Conservation (phyloP, 139 green algal genomes). For the Closterium sp. region DNA sequence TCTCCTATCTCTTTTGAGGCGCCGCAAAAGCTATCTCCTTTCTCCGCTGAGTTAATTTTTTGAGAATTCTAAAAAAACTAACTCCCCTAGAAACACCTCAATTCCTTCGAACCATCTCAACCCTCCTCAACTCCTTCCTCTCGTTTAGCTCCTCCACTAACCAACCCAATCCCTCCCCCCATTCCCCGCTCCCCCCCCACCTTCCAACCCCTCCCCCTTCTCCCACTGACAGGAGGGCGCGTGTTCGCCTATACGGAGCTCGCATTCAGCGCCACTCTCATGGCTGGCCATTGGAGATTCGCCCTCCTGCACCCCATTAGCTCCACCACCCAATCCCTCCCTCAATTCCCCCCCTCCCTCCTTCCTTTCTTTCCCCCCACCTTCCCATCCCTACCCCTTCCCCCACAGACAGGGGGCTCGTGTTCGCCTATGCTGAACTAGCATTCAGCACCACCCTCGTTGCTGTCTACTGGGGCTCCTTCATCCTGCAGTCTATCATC, state of each 20-base stretch:
- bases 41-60: too few relatives aligned
- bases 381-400: not conserved
- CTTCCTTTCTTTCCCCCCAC: not conserved
- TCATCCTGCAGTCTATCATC: too few relatives aligned
- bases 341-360: not conserved
- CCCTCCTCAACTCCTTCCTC: too few relatives aligned
- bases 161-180: not conserved
- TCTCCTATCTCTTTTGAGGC: too few relatives aligned
- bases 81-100: too few relatives aligned
- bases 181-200: not conserved
- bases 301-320: too few relatives aligned
- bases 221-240: slow-evolving; percentile 1
- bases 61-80: too few relatives aligned
- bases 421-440: slow-evolving; percentile 43
- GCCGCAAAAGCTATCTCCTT: too few relatives aligned
- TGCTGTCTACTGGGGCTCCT: too few relatives aligned
- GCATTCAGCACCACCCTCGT: slow-evolving; percentile 4
- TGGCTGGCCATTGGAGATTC: not conserved
- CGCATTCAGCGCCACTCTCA: slow-evolving; percentile 3
- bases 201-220: not conserved
- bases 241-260: slow-evolving; percentile 47
- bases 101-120: too few relatives aligned
- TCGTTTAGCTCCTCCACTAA: not conserved
- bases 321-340: not conserved
- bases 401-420: slow-evolving; percentile 10